These are phyloP conservation scores for Lithospermum erythrorhizon DNA, from an alignment of 257 asterid genomes.

Conservation along the genomic window DNA sequence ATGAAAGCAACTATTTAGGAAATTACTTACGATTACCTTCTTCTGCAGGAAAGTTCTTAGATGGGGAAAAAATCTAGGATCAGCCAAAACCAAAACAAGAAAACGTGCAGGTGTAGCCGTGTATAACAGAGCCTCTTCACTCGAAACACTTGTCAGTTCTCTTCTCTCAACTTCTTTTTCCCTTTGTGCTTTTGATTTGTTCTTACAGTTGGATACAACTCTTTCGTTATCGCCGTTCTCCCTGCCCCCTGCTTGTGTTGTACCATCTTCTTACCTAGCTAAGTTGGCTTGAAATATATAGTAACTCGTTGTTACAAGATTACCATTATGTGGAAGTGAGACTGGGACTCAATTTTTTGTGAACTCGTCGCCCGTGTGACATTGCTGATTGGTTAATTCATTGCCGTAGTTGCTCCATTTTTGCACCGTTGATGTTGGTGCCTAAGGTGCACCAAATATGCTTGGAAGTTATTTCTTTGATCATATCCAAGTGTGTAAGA, in stretches of 20 bases:
- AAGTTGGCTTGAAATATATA: no score
- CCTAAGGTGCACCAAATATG: not conserved
- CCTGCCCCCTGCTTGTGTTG: no score
- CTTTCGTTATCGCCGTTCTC: not conserved
- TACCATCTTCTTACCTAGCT: no score
- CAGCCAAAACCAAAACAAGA: constrained; percentile 77
- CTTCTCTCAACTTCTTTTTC: constrained; percentile 8
- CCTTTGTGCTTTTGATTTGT: not conserved
- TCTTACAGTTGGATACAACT: not conserved
- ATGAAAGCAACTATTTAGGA: not conserved
- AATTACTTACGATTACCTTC: constrained; percentile 7
- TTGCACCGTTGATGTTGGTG: no score
- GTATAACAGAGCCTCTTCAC: constrained; percentile 89
- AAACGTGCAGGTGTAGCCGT: constrained; percentile 96
- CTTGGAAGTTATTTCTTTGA: not conserved
- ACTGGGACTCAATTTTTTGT: no score
- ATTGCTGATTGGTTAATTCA: no score
- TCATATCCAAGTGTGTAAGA: constrained; percentile 1
- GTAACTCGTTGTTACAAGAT: no score
- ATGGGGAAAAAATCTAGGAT: constrained; percentile 86
- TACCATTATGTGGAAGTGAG: no score
- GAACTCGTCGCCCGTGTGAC: no score
- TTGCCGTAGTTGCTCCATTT: no score
- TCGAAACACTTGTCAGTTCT: constrained; percentile 77
- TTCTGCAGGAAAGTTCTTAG: constrained; percentile 76